Base-by-base conservation (phyloP, 805 yeast genomes). In the Candida cerambycidarum region DNA sequence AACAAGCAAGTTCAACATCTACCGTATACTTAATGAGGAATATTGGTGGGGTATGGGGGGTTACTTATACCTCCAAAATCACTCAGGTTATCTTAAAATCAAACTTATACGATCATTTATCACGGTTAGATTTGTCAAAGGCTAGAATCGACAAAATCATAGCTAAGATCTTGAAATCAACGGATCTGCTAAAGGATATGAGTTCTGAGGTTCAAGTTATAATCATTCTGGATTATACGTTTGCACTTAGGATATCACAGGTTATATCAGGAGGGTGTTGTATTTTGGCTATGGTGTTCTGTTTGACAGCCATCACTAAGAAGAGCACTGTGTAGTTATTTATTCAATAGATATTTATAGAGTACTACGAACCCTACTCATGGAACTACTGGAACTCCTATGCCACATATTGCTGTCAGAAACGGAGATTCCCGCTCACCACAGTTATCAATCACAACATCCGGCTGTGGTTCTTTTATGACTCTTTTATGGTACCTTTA, bases 41-140 rank as follows among this genome's bases (percentile, higher is more conserved):
- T 44, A 55, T 67, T 25, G 73, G 73, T 6, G 66, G 69, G 3
- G 70, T 67, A 1, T 67, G 70, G 67, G 73, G 73, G 7, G 71
- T 66, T 16, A 58, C 69, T 1, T 52, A 57, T 13, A 54, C 57
- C 10, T 47, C 59, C 7, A 52, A 55, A 2, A 47, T 57, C 9
- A 48, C 52, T 33, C 61, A 55, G 44, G 44, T 44, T 7, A 40
- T 44, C 31, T 45, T 56, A 29, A 45, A 45, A 19, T 14, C 11
- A 5, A 44, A 29, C 16, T 53, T 56, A 4, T 38, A 42, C 6
- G 27, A 30, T 9, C 56, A 56, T 41, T 49, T 58, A 27, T 35
- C 38, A 2, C 46, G 42, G 0, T 38, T 49, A n/a, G 47, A 35
- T 11, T 45, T 51, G 32, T 21, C 38, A 3, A 16, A 41, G 4